These are phyloP conservation scores for Aspergillus quadricinctus DNA, from an alignment of 2,329 filamentous ascomycete genomes.

Conservation along the genomic window DNA sequence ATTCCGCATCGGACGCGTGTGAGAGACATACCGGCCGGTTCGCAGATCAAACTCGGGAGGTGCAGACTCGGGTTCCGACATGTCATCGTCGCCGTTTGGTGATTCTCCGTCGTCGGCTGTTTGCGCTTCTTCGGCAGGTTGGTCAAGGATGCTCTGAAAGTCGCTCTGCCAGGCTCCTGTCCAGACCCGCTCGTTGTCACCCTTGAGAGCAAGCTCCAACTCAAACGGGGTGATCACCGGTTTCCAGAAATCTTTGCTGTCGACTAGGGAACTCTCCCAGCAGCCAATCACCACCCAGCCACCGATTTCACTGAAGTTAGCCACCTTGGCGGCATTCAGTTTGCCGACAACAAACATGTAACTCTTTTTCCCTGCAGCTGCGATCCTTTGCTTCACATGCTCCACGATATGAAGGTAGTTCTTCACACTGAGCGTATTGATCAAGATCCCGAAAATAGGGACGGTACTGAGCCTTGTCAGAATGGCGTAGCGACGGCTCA, in stretches of 20 bases:
- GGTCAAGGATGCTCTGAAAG: slow-evolving; percentile 64
- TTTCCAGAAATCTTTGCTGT: slow-evolving; percentile 82
- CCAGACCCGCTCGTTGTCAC: slow-evolving; percentile 76
- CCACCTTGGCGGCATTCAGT: slow-evolving; percentile 89
- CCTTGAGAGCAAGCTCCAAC: slow-evolving; percentile 69
- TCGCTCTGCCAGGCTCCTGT: slow-evolving; percentile 84
- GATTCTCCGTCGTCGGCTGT: slow-evolving; percentile 19
- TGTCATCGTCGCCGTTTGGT: slow-evolving; percentile 49
- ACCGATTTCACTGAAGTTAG: slow-evolving; percentile 92
- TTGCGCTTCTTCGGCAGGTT: slow-evolving; percentile 19
- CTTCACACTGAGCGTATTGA: slow-evolving; percentile 89
- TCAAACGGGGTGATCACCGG: slow-evolving; percentile 96
- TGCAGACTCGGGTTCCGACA: slow-evolving; percentile 64
- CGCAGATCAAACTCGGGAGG: slow-evolving; percentile 89
- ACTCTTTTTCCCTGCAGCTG: slow-evolving; percentile 80
- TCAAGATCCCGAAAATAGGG: slow-evolving; percentile 84
- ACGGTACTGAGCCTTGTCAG: slow-evolving; percentile 75
- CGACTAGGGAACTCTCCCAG: slow-evolving; percentile 92
- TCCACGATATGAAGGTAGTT: slow-evolving; percentile 83
- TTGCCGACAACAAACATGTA: slow-evolving; percentile 97
- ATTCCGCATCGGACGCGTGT: slow-evolving; percentile 53
- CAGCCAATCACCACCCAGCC: slow-evolving; percentile 97
- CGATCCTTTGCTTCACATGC: slow-evolving; percentile 67
- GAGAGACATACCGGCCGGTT: slow-evolving; percentile 76
- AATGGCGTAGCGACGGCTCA: slow-evolving; percentile 84